phyloP scores from a whole-genome alignment of 306 rosid species.

The Carpinus fangiana region DNA sequence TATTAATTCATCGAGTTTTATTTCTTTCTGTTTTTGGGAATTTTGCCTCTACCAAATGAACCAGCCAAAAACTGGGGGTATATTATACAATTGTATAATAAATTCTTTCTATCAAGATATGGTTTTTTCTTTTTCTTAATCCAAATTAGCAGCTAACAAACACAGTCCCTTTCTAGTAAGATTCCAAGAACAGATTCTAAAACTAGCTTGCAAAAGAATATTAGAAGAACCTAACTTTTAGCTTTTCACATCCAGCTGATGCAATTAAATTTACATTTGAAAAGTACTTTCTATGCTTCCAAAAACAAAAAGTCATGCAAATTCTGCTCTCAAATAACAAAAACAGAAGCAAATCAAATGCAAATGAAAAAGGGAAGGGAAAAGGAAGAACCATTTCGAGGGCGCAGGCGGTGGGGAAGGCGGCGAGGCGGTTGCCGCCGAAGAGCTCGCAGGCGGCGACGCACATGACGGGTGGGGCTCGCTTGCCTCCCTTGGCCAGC shows the following conservation, averaged over 20 bases:
- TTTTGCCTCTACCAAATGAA: background rate
- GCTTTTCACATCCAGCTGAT: no score
- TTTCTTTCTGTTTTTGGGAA: background rate
- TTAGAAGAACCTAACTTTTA: background rate
- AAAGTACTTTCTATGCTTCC: background rate
- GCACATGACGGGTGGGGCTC: constrained; percentile 96
- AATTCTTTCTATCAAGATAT: background rate
- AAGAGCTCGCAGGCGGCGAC: constrained; percentile 85
- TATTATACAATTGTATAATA: no score
- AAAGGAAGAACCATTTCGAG: constrained; percentile 76
- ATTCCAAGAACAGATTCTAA: background rate
- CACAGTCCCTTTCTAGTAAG: background rate
- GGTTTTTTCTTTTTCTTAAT: background rate
- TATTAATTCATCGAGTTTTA: no score
- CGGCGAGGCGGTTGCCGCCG: constrained; percentile 75
- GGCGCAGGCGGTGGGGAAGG: constrained; percentile 95
- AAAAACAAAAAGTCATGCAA: background rate
- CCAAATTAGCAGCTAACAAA: background rate
- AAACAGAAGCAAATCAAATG: no score
- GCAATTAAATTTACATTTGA: background rate
- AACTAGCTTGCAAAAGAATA: background rate
- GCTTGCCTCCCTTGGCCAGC: constrained; percentile 77
- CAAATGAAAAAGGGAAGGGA: background rate
- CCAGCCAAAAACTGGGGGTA: background rate
- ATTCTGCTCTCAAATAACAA: background rate